Base-by-base conservation (phyloP, 73 alveolate species). In the Tetrahymena elliotti region DNA sequence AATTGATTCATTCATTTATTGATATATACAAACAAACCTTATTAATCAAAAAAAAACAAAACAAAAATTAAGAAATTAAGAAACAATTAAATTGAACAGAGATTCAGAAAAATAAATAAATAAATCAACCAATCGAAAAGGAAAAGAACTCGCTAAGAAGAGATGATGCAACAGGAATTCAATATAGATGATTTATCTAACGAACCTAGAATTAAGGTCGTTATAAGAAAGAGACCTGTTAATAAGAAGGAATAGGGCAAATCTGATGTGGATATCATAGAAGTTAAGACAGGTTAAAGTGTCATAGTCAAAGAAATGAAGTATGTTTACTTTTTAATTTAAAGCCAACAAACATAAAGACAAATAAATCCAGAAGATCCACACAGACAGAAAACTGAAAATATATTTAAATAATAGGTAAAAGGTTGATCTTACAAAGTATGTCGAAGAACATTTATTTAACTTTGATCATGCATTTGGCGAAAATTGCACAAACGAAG, bases 141-240 rank as follows among this genome's bases (percentile, higher is more conserved):
- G 88, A 68, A 68, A 68, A 68, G 88, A 68, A 68, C 82, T 12
- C 36, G n/a, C n/a, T n/a, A n/a, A 68, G 88, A 27, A 68, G 88
- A 68, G 20, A 68, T 68, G 88, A 68, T 68, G 88, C 88, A 68
- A 68, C 88, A 68, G 22, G 88, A 68, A 68, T 68, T 68, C 88
- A 27, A 68, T 27, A 68, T 68, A 68, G 88, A 68, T 31, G 88
- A 68, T 68, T 68, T 68, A 31, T 68, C 88, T 83, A 97, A 94
- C 93, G 98, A 96, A 52, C 99, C 99, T 53, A 98, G 98, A 95
- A 99, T 99, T 95, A 96, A 99, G 53, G 99, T 99, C 94, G 99
- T 99, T 84, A 99, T 99, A 38, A 98, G 99, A 52, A 99, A 99
- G 99, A 96, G 99, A 68, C 99, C 99, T 53, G 96, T 99, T 97